These are phyloP conservation scores for Aquilaria yunnanensis DNA, from an alignment of 345 rosid genomes.

Conservation along the genomic window DNA sequence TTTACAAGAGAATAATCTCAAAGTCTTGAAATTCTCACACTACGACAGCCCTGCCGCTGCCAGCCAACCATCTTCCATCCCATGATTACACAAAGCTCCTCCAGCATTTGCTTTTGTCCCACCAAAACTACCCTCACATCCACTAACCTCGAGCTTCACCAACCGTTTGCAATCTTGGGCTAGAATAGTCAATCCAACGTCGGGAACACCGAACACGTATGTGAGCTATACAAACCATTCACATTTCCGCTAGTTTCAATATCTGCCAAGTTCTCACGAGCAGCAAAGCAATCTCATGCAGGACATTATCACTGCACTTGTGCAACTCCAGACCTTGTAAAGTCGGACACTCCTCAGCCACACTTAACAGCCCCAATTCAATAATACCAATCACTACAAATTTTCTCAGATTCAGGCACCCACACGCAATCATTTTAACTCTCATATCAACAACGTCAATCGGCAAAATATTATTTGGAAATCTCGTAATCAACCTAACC, in stretches of 20 bases:
- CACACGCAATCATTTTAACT: slow-evolving; percentile 39
- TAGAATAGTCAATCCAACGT: slow-evolving; percentile 83
- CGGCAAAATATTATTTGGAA: slow-evolving; percentile 65
- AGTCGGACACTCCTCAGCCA: slow-evolving; percentile 58
- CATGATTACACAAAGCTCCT: slow-evolving; percentile 82
- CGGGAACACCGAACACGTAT: slow-evolving; percentile 27
- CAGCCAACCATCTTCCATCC: slow-evolving; percentile 95
- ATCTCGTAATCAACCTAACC: slow-evolving; percentile 52
- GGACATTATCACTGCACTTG: slow-evolving; percentile 55
- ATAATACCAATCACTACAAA: slow-evolving; percentile 62
- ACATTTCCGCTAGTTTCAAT: slow-evolving; percentile 54
- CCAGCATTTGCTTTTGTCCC: slow-evolving; percentile 97
- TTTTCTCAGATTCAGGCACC: slow-evolving; percentile 64
- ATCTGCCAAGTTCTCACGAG: slow-evolving; percentile 79
- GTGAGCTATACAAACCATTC: slow-evolving; percentile 55
- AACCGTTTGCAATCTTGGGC: slow-evolving; percentile 90
- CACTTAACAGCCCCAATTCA: slow-evolving; percentile 58
- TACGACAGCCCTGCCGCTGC: slow-evolving; percentile 49
- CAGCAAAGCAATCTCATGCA: slow-evolving; percentile 59
- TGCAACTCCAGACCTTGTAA: slow-evolving; percentile 85
- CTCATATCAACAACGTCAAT: slow-evolving; percentile 61
- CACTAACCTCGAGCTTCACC: slow-evolving; percentile 82
- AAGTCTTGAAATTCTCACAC: slow-evolving; percentile 83
- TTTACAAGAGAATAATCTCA: slow-evolving; percentile 69
- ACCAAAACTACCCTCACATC: slow-evolving; percentile 89